Evolutionary conservation across 768 basidiomycete genomes (phyloP).

Genomic region (Tricholoma matsutake): DNA sequence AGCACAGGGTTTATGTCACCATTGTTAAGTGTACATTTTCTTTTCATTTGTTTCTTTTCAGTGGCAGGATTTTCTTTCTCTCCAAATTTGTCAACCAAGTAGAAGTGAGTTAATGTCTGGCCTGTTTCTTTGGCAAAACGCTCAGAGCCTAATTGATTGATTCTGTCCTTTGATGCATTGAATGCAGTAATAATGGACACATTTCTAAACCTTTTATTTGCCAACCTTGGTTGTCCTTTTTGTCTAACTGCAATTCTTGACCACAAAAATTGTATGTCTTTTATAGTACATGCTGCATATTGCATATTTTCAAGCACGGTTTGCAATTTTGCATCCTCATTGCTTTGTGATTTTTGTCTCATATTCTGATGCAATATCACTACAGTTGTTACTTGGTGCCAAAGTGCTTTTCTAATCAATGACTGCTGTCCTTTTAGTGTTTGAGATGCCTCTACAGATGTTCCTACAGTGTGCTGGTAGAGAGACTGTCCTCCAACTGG

Average conservation of each 20-base stretch:
- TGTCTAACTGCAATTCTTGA: conserved; percentile 21
- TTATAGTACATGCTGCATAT: conserved; percentile 26
- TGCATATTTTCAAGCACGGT: too few species aligned
- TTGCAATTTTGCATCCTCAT: conserved; percentile 23
- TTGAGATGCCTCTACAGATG: too few species aligned
- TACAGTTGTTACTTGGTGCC: conserved; percentile 35
- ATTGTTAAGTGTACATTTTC: too few species aligned
- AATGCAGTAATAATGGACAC: conserved; percentile 31
- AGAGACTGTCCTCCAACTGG: conserved; percentile 17
- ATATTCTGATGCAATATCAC: conserved; percentile 34
- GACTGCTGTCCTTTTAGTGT: conserved; percentile 15
- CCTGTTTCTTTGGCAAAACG: too few species aligned
- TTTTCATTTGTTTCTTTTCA: too few species aligned
- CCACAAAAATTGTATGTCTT: conserved; percentile 25
- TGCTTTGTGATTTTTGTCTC: conserved; percentile 21
- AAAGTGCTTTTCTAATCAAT: too few species aligned
- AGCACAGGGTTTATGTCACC: too few species aligned
- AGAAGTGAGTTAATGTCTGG: not conserved
- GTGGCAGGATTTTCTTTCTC: too few species aligned
- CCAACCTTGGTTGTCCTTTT: conserved; percentile 18
- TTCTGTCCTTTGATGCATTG: conserved; percentile 27
- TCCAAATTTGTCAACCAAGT: too few species aligned
- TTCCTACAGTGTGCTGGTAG: conserved; percentile 6
- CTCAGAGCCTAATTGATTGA: too few species aligned
- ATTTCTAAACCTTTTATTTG: conserved; percentile 28